phyloP scores from a whole-genome alignment of 2,329 filamentous ascomycete genomes.

The Ophiocordyceps australis region DNA sequence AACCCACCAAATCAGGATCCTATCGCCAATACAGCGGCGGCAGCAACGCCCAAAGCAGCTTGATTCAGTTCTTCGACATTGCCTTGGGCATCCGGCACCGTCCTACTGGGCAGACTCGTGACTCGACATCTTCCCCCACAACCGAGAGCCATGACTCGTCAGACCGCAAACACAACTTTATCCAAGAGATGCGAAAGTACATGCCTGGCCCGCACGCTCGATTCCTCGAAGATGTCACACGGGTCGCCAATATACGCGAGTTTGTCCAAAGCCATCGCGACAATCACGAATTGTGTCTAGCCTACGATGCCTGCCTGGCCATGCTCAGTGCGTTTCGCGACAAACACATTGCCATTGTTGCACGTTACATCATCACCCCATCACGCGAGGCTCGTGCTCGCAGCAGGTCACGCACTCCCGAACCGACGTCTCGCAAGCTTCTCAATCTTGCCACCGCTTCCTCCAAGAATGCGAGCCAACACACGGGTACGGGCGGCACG shows the following conservation, averaged over 20 bases:
- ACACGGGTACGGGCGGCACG: constrained; percentile 85
- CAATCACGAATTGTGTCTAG: constrained; percentile 51
- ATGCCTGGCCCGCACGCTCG: constrained; percentile 89
- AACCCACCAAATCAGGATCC: no score
- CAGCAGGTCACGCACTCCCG: constrained; percentile 39
- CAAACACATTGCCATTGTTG: constrained; percentile 92
- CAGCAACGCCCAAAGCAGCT: constrained; percentile 89
- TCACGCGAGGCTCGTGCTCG: constrained; percentile 55
- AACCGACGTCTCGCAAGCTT: constrained; percentile 22
- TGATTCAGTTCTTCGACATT: constrained; percentile 96
- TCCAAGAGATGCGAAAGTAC: constrained; percentile 90
- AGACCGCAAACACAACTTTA: constrained; percentile 57
- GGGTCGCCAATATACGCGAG: constrained; percentile 70
- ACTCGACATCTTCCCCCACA: constrained; percentile 6
- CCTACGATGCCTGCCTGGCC: constrained; percentile 78
- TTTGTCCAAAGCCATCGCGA: constrained; percentile 49
- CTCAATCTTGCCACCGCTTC: constrained; percentile 47
- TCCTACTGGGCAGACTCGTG: constrained; percentile 59
- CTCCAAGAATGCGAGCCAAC: constrained; percentile 32
- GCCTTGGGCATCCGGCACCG: constrained; percentile 78
- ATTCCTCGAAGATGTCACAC: constrained; percentile 66
- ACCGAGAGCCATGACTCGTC: constrained; percentile 22
- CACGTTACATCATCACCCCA: constrained; percentile 85
- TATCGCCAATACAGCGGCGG: constrained; percentile 84
- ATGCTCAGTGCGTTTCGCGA: constrained; percentile 57